Conservation (phyloP, 108 stramenopile genomes). For the Nitzschia inconspicua region DNA sequence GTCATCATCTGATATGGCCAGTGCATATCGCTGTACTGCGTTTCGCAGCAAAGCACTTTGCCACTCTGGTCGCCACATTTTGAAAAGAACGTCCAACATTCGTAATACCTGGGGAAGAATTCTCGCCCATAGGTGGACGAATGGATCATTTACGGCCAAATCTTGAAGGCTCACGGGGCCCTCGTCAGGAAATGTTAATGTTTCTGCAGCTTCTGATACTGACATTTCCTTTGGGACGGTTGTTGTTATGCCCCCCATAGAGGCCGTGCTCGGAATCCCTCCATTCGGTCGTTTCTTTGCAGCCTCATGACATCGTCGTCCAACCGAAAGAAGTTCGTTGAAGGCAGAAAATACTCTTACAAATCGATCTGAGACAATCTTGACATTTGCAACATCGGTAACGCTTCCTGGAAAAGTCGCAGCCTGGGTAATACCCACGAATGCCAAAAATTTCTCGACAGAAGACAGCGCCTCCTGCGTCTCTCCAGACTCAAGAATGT, state of each 20-base stretch:
- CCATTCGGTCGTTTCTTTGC: constrained; percentile 60
- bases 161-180: constrained; percentile 79
- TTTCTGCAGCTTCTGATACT: neutral
- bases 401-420: constrained; percentile 55
- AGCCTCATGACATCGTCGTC: constrained; percentile 87
- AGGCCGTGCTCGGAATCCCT: constrained; percentile 34
- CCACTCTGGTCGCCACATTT: constrained; percentile 69
- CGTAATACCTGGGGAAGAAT: constrained; percentile 63
- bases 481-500: constrained; percentile 47
- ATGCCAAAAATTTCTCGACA: constrained; percentile 52
- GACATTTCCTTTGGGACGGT: constrained; percentile 5
- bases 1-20: constrained; percentile 90
- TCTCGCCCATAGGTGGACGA: constrained; percentile 84
- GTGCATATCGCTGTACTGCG: constrained; percentile 65
- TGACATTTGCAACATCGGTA: constrained; percentile 64
- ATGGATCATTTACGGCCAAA: constrained; percentile 78
- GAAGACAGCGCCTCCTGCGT: constrained; percentile 53
- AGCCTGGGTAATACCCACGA: constrained; percentile 64
- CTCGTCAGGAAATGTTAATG: constrained; percentile 70
- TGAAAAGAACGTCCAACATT: constrained; percentile 56
- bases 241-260: neutral
- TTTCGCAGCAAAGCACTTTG: constrained; percentile 62
- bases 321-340: constrained; percentile 83
- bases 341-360: constrained; percentile 64
- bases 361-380: constrained; percentile 50